Percentiles rank a stretch among this genome's conserved stretches.
These are phyloP conservation scores for Stenocarpella maydis DNA, from an alignment of 2,329 filamentous ascomycete genomes.

Conservation along the genomic window DNA sequence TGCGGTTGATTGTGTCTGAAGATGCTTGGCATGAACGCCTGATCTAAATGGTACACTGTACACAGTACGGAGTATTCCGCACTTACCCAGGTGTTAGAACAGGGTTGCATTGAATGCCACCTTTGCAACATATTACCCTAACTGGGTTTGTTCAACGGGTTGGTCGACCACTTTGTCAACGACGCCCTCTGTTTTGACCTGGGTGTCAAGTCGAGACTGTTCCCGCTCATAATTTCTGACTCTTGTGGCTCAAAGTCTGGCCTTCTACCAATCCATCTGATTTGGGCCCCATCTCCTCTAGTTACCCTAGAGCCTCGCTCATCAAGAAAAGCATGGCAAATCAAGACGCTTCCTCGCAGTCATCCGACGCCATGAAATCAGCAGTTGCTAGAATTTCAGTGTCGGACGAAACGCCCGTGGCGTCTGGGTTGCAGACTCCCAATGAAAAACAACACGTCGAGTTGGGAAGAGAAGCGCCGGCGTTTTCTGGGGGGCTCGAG, in stretches of 20 bases:
- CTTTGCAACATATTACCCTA: not conserved
- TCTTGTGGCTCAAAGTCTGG: not conserved
- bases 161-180: not conserved
- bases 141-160: not conserved
- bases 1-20: too few species aligned
- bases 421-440: slow-evolving; percentile 7
- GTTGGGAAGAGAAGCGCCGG: not conserved
- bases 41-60: not conserved
- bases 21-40: not conserved
- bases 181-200: not conserved
- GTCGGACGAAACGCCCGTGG: not conserved
- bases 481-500: not conserved
- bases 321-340: not conserved
- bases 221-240: not conserved
- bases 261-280: not conserved
- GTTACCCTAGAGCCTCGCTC: not conserved
- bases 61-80: too few species aligned
- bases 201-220: not conserved
- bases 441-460: not conserved
- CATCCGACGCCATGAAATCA: not conserved
- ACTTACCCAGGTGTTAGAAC: not conserved
- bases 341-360: not conserved
- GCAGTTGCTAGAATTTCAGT: not conserved
- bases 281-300: not conserved
- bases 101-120: not conserved